Base-by-base conservation (phyloP, 768 basidiomycete genomes). In the Russula ochroleuca region DNA sequence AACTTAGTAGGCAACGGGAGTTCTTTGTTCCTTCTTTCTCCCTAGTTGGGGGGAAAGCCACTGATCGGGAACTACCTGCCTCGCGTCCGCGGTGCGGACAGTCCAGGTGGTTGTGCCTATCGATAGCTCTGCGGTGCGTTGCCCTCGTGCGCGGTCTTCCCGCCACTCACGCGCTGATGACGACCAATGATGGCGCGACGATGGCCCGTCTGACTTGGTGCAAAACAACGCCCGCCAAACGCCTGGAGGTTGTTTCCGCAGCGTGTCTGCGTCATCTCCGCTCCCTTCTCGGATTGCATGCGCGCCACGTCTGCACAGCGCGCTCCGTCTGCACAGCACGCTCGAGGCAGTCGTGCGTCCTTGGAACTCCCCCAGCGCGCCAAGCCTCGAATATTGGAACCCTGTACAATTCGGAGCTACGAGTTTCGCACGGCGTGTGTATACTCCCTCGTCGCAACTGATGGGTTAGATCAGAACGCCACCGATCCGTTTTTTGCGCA, bases 231-330 rank as follows among this genome's bases (percentile, higher is more conserved):
- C 57, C 38, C 31, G 64, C 64, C 64, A 65, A 51, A 45, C 33
- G 53, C 64, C 64, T 57, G 64, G 64, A 54, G 63, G 21, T 49
- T 43, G 63, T 54, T 49, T 54, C 63, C 63, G 58, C 63, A 64
- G 58, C 58, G 54, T 64, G 58, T 41, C 58, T 64, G 63, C 64
- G 64, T 65, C 64, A 65, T 65, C 59, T 65, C 64, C 64, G 64
- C 54, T 59, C 38, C 21, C 63, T 59, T 55, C 57, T 54, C 57
- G 21, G 15, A 53, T 11, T 47, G 52, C 57, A 37, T 59, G 57
- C 58, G 57, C 52, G 51, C 45, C 63, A 55, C 58, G 52, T 53
- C 58, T 64, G 52, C 45, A 53, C 52, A 48, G 63, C 58, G 59
- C 54, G 59, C 48, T 35, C 35, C 58, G 52, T 53, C 58, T 64